phyloP scores from a whole-genome alignment of 805 yeast species.

The Metschnikowia continentalis region DNA sequence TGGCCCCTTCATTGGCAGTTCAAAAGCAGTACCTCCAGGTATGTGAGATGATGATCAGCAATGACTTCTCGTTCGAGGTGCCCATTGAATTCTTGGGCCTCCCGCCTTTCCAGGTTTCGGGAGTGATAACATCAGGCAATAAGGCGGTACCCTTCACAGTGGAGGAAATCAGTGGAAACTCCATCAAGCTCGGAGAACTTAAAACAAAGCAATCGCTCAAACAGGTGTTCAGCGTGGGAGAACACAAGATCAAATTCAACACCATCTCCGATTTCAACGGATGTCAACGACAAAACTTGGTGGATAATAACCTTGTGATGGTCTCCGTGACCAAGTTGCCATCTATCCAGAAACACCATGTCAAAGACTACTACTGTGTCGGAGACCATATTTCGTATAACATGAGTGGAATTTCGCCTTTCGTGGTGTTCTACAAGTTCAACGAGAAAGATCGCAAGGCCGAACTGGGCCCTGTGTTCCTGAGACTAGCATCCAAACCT shows the following conservation, averaged over 20 bases:
- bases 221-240: slow-evolving; percentile 58
- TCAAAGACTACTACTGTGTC: slow-evolving; percentile 63
- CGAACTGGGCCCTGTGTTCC: slow-evolving; percentile 43
- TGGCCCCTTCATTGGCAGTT: slow-evolving; percentile 60
- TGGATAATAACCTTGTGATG: slow-evolving; percentile 34
- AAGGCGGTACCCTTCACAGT: slow-evolving; percentile 45
- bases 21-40: slow-evolving; percentile 44
- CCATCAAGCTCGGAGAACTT: slow-evolving; percentile 11
- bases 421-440: slow-evolving; percentile 69
- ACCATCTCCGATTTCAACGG: slow-evolving; percentile 66
- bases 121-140: slow-evolving; percentile 58
- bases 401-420: slow-evolving; percentile 77
- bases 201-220: slow-evolving; percentile 26
- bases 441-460: slow-evolving; percentile 59
- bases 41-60: slow-evolving; percentile 34
- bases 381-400: slow-evolving; percentile 84
- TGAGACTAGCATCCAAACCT: slow-evolving; percentile 73
- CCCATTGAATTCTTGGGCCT: slow-evolving; percentile 53
- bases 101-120: slow-evolving; percentile 57
- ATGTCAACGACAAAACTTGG: slow-evolving; percentile 49
- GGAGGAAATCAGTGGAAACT: slow-evolving; percentile 35
- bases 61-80: slow-evolving; percentile 36
- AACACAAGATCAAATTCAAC: slow-evolving; percentile 55
- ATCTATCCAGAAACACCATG: slow-evolving; percentile 42
- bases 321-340: slow-evolving; percentile 77